Evolutionary conservation across 2,329 filamentous ascomycete genomes (phyloP), one percentile per base, ranked within the genome.

Genomic region (Juglanconis oblonga): DNA sequence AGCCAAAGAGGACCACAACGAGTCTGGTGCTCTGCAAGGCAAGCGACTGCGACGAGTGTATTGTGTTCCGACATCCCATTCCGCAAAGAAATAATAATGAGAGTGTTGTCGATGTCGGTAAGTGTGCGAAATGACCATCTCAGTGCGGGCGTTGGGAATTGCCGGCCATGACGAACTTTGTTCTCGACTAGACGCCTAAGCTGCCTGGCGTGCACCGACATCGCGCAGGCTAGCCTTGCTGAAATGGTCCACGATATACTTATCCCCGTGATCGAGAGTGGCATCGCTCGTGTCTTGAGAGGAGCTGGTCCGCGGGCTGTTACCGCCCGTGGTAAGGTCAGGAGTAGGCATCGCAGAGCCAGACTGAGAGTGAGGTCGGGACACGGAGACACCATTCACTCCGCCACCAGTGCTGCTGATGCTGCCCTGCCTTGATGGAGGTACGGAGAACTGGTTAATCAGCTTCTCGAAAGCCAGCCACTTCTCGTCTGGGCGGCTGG

Each of bases 231-330:
- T 57, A 6, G 52, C 49, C 53, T 66, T 69, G 52, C 47, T 57
- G 48, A 57, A 57, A 61, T 74, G 71, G 17, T 71, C 69, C 10
- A 69, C 55, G 11, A 57, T 33, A 14, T 52, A 57, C 2, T 36
- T n/a, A 6, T 57, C 66, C 7, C 68, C 67, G 35, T 75, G 74
- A 31, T 76, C 79, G 13, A 76, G 71, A 53, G 83, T 82, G 68
- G 85, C 87, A 42, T 79, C 79, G 64, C 80, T 85, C 2, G 85
- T 84, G 71, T 87, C 90, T 4, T 87, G 83, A 2, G 87, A 79
- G 62, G 82, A 86, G 70, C 79, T 87, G 70, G 84, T 90, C 67
- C 87, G 85, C 1, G 87, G 87, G 64, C 86, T 90, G 69, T 89
- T 89, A 44, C 84, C 84, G 67, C 88, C 87, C 66, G 83, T 87